Conservation (phyloP, 2,329 filamentous ascomycete species). For the Juglanconis sp. region DNA sequence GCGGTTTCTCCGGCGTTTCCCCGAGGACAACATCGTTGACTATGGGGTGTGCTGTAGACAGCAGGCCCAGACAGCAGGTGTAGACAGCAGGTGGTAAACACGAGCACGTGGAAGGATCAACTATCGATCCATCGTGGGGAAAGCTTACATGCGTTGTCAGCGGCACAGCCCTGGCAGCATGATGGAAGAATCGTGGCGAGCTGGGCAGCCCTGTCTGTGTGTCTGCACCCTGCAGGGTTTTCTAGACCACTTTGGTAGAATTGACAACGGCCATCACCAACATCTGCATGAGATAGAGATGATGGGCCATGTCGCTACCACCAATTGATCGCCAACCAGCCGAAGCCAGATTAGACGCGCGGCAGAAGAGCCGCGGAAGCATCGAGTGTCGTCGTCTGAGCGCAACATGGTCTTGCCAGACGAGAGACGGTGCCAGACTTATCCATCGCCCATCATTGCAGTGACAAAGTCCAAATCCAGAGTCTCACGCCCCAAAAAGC, state of each 20-base stretch:
- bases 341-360: no score
- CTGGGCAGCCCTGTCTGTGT: neutral
- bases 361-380: neutral
- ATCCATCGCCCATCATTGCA: neutral
- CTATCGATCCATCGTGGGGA: conserved; percentile 5
- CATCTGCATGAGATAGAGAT: neutral
- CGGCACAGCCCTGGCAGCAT: neutral
- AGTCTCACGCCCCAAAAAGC: neutral
- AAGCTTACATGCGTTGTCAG: conserved; percentile 1
- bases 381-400: no score
- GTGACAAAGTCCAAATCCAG: neutral
- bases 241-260: neutral
- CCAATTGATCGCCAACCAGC: neutral
- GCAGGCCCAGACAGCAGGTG: no score
- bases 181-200: neutral
- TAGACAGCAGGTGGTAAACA: no score
- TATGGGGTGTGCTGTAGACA: neutral
- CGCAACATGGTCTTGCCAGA: no score
- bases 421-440: neutral
- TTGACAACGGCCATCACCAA: neutral
- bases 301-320: neutral
- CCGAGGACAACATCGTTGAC: neutral
- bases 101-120: conserved; percentile 1
- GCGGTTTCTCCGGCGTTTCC: neutral
- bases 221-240: neutral